Conservation (phyloP, 2,329 filamentous ascomycete species). For the Fusarium decemcellulare region DNA sequence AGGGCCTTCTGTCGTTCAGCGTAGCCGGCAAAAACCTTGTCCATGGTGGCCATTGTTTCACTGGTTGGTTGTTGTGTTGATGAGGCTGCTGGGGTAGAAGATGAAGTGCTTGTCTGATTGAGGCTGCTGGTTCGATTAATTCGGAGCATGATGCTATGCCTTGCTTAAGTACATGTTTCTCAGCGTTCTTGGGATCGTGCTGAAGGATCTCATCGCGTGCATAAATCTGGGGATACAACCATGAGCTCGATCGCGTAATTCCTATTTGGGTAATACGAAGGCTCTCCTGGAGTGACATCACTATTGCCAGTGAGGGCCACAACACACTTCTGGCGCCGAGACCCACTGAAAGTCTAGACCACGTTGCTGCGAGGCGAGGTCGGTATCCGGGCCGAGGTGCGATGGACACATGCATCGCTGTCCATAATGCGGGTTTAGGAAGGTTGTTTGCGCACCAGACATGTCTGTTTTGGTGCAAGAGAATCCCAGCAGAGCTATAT, state of each 20-base stretch:
- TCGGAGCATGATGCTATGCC: background rate
- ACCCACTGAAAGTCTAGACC: too few relatives aligned
- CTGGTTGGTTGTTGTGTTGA: background rate
- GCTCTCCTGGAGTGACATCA: background rate
- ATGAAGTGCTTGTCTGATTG: background rate
- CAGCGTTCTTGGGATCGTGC: background rate
- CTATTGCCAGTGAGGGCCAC: background rate
- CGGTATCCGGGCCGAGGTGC: too few relatives aligned
- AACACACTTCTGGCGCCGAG: too few relatives aligned
- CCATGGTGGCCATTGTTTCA: conserved; percentile 60
- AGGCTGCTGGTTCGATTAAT: background rate
- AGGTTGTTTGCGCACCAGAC: too few relatives aligned
- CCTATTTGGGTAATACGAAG: conserved; percentile 18
- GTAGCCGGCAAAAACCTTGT: conserved; percentile 58
- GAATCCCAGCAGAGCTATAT: too few relatives aligned
- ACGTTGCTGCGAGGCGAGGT: too few relatives aligned
- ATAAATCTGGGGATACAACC: background rate
- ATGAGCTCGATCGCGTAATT: conserved; percentile 13
- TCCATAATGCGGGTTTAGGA: too few relatives aligned
- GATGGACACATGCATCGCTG: too few relatives aligned
- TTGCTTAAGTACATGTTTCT: conserved; percentile 21
- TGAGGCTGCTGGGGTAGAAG: background rate
- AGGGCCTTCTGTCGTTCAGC: conserved; percentile 45
- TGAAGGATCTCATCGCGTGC: background rate
- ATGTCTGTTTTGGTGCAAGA: too few relatives aligned